Base-by-base conservation (phyloP, 1,139 yeast genomes). In the Candida sanyaensis region DNA sequence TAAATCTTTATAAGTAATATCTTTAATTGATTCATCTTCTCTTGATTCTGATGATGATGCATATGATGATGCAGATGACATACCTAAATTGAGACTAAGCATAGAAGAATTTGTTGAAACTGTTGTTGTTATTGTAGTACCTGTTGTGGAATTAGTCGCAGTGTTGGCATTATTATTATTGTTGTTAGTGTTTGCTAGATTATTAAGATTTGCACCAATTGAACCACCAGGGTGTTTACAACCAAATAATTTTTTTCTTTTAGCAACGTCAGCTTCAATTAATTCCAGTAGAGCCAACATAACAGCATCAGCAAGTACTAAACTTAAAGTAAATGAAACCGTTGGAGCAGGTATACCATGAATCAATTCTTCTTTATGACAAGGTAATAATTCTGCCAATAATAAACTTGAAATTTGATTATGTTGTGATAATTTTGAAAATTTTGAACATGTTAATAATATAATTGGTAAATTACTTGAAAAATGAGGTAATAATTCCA, bases 261-360 rank as follows among this genome's bases (percentile, higher is more conserved):
- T 71, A 37, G 69, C 63, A 36, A 73, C 67, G 59, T 87, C 90
- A 6, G 69, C 71, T 50, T 84, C 84, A 44, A 85, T 75, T 63
- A 84, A 64, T 59, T 89, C 95, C 43, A 86, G 79, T 29, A 90
- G 67, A 0, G 96, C 86, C 46, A 90, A 77, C 31, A 88, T 80
- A 21, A 87, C 80, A 0, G 96, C 88, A 61, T 90, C 97, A 5
- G 95, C 88, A 41, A 90, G 71, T 0, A 88, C 83, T 46, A 90
- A 68, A 51, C 91, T 81, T 32, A 91, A 71, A 0, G 96, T 87
- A 2, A 96, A 86, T 6, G 95, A 83, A 5, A 90, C 81, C 0
- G 97, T 89, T 1, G 97, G 97, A 0, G 97, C 96, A 6, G 92
- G 88, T 12, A 90, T 64, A 0, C 96, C 97, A 60, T 87, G 89